Evolutionary conservation across 2,329 filamentous ascomycete genomes (phyloP).

Genomic region (Lithohypha guttulata): DNA sequence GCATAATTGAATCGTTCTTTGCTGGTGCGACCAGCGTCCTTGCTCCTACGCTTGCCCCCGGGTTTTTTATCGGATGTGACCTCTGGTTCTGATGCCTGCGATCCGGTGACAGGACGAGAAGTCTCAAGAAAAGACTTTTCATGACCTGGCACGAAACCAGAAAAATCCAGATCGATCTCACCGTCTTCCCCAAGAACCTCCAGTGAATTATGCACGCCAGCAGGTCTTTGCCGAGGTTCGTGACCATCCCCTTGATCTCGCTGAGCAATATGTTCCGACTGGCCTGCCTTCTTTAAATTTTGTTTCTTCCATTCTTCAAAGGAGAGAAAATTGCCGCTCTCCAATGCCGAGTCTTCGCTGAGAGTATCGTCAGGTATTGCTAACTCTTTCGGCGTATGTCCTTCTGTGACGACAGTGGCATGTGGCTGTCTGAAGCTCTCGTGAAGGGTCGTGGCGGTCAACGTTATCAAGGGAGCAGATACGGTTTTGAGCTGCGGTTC

Average conservation of each 20-base stretch:
- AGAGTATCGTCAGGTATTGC: background rate
- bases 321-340: constrained; percentile 78
- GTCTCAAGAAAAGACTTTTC: constrained; percentile 20
- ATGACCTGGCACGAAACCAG: constrained; percentile 45
- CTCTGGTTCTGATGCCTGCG: constrained; percentile 20
- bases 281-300: constrained; percentile 75
- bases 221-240: constrained; percentile 36
- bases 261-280: constrained; percentile 57
- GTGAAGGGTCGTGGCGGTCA: no score
- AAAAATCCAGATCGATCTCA: constrained; percentile 69
- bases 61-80: constrained; percentile 37
- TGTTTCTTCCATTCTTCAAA: constrained; percentile 98
- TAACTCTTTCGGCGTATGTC: no score
- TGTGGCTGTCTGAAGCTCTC: no score
- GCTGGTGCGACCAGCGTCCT: constrained; percentile 92
- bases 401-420: no score
- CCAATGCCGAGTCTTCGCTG: constrained; percentile 55
- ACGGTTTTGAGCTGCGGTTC: no score
- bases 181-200: constrained; percentile 77
- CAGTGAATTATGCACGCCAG: constrained; percentile 55
- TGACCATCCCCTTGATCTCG: constrained; percentile 32
- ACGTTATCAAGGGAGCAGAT: no score
- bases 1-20: constrained; percentile 97
- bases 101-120: constrained; percentile 16
- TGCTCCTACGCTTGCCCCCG: constrained; percentile 57